Evolutionary conservation across 1,284 basidiomycete genomes (phyloP), one percentile per base, ranked within the genome.

Genomic region (Ganoderma resinaceum): DNA sequence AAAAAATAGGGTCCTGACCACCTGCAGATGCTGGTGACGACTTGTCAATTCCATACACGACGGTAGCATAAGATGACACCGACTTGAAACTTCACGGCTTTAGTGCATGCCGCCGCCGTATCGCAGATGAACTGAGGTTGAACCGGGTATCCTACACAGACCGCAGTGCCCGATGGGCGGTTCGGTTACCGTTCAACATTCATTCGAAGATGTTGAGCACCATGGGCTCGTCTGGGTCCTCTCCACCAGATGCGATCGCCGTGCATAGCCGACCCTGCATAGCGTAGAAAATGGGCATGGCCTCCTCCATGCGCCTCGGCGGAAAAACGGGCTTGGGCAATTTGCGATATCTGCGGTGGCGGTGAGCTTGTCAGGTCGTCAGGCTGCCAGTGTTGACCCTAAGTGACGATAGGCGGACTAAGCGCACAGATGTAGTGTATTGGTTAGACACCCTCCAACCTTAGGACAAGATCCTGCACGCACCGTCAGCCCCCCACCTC

Each of bases 101-200:
- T 61, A 2, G 69, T 70, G 59, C 75, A 78, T n/a, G 66, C 70
- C 62, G 76, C 73, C 11, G 72, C 62, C 46, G 49, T 61, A 31
- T 74, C 68, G 16, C 58, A 46, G 20, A 73, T 69, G 29, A 78
- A 8, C n/a, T 23, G 71, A 2, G 76, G 72, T 57, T 76, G 70
- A 65, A 79, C 78, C 3, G 75, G 75, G 63, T 78, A 75, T 1
- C 76, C 78, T 14, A 78, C 71, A 1, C 75, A 75, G 20, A 73
- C 77, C 61, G 43, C 20, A 46, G 43, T 76, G 76, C 11, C 78
- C 77, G 52, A 80, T 71, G 38, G 76, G 70, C 65, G 43, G 43
- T 23, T 78, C 79, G 4, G 79, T 74, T 71, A 29, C 76, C 73
- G 23, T 74, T 74, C 37, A 12, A 11, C 69, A 74, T 73, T 76